These are phyloP conservation scores for Acacia melanoxylon DNA, from an alignment of 306 rosid genomes.

Conservation along the genomic window DNA sequence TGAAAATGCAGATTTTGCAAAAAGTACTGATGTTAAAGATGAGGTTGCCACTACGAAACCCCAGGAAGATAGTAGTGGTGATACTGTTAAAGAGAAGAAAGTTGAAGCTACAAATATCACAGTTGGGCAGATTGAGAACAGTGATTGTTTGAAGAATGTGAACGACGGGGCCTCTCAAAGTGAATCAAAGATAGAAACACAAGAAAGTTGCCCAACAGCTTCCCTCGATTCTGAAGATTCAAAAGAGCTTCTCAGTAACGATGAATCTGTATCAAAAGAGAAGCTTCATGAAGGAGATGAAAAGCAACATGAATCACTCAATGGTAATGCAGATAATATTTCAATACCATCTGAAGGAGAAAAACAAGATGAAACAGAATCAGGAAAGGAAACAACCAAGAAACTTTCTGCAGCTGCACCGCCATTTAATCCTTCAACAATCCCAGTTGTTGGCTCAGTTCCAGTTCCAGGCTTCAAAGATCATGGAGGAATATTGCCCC, in stretches of 20 bases:
- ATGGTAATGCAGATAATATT: conserved; percentile 33
- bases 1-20: conserved; percentile 36
- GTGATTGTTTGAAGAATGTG: conserved; percentile 29
- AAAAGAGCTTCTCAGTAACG: conserved; percentile 33
- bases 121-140: conserved; percentile 39
- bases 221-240: conserved; percentile 39
- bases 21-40: conserved; percentile 34
- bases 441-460: conserved; percentile 84
- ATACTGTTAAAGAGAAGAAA: conserved; percentile 36
- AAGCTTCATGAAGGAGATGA: conserved; percentile 43
- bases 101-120: conserved; percentile 40
- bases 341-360: conserved; percentile 52
- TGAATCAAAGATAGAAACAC: conserved; percentile 38
- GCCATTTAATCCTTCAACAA: conserved; percentile 83
- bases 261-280: conserved; percentile 28
- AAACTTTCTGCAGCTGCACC: conserved; percentile 98
- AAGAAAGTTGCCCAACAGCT: conserved; percentile 33
- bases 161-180: conserved; percentile 25
- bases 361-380: conserved; percentile 69
- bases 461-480: conserved; percentile 78
- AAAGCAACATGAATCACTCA: conserved; percentile 35
- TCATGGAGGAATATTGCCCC: conserved; percentile 88
- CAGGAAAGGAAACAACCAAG: conserved; percentile 80
- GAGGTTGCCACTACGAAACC: conserved; percentile 38
- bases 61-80: conserved; percentile 35